Conservation (phyloP, 2,329 filamentous ascomycete species). For the Aureobasidium sp. region DNA sequence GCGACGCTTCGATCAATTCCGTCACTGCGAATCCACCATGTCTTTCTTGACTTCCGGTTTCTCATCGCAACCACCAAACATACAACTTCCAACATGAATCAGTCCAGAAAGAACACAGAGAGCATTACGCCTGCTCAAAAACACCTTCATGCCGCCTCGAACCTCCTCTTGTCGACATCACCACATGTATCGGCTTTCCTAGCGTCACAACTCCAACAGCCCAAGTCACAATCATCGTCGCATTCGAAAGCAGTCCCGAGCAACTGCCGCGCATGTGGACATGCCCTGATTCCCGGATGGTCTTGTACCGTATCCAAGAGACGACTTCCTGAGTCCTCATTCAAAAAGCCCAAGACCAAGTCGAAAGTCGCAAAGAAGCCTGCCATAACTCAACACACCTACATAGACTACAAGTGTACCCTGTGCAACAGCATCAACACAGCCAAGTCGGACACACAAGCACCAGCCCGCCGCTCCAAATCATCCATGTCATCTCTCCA, state of each 20-base stretch:
- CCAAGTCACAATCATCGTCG: background rate
- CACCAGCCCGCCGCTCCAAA: background rate
- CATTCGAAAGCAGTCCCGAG: background rate
- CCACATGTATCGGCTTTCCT: slow-evolving; percentile 12
- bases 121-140: background rate
- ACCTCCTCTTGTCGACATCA: slow-evolving; percentile 1
- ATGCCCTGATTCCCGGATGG: slow-evolving; percentile 28
- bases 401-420: slow-evolving; percentile 1
- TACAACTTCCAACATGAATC: background rate
- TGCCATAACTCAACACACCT: background rate
- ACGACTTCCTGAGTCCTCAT: background rate
- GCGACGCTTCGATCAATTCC: background rate
- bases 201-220: background rate
- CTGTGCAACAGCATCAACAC: background rate
- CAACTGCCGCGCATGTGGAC: slow-evolving; percentile 30
- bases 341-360: background rate
- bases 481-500: background rate
- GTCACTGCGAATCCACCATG: background rate
- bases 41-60: background rate
- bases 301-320: slow-evolving; percentile 17
- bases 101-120: background rate
- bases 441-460: background rate
- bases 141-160: slow-evolving; percentile 6
- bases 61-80: background rate
- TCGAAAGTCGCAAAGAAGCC: slow-evolving; percentile 5